phyloP scores from a whole-genome alignment of 1,139 yeast species.

The Scheffersomyces quercinus region DNA sequence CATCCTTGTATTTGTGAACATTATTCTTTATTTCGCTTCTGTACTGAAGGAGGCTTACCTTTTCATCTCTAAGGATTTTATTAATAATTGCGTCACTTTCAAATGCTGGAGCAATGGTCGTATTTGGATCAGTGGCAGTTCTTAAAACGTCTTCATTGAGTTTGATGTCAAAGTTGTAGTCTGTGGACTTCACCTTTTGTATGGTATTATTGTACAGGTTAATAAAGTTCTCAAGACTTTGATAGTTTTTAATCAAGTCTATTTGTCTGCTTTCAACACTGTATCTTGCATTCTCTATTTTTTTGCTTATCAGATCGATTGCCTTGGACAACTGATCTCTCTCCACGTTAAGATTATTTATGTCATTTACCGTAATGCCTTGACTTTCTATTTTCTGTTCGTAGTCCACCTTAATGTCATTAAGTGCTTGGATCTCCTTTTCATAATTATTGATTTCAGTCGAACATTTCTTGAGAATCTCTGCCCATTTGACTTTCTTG shows the following conservation, averaged over 20 bases:
- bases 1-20: slow-evolving; percentile 59
- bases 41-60: slow-evolving; percentile 41
- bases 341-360: slow-evolving; percentile 63
- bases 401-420: slow-evolving; percentile 46
- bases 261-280: slow-evolving; percentile 47
- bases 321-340: slow-evolving; percentile 57
- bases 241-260: slow-evolving; percentile 49
- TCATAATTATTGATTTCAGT: slow-evolving; percentile 54
- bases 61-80: slow-evolving; percentile 38
- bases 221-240: slow-evolving; percentile 51
- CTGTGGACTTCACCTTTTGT: slow-evolving; percentile 38
- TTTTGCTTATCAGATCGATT: slow-evolving; percentile 51
- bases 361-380: slow-evolving; percentile 62
- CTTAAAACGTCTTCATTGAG: slow-evolving; percentile 24
- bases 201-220: slow-evolving; percentile 58
- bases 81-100: slow-evolving; percentile 33
- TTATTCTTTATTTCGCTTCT: slow-evolving; percentile 49
- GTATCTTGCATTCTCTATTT: slow-evolving; percentile 36
- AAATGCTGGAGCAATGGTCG: slow-evolving; percentile 24
- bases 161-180: slow-evolving; percentile 28
- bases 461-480: slow-evolving; percentile 53
- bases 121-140: slow-evolving; percentile 13
- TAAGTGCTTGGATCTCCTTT: slow-evolving; percentile 41
- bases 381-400: slow-evolving; percentile 50
- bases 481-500: slow-evolving; percentile 66